Evolutionary conservation across 768 basidiomycete genomes (phyloP).

Genomic region (Naganishia antarctica): DNA sequence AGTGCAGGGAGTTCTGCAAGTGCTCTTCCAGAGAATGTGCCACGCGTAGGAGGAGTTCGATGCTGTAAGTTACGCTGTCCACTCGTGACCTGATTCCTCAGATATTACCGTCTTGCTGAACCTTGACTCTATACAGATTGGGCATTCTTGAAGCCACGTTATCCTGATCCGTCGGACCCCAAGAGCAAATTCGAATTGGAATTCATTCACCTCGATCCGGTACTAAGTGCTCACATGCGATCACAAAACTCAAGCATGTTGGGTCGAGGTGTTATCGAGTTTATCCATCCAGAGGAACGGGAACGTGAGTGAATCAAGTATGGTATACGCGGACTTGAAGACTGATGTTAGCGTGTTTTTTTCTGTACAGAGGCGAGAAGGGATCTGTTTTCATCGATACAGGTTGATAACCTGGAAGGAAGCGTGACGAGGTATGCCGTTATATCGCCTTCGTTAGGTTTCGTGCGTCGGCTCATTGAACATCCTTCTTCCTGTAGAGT

Average conservation of each 20-base stretch:
- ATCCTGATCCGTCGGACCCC: slow-evolving; percentile 17
- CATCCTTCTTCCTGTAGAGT: slow-evolving; percentile 32
- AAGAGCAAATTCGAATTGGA: slow-evolving; percentile 36
- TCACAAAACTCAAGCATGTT: slow-evolving; percentile 43
- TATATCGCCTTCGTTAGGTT: not conserved
- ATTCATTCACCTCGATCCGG: slow-evolving; percentile 48
- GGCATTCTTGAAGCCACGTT: slow-evolving; percentile 25
- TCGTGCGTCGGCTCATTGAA: not conserved
- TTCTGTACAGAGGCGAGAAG: slow-evolving; percentile 38
- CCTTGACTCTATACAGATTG: slow-evolving; percentile 8
- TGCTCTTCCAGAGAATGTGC: slow-evolving; percentile 9
- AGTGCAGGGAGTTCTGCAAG: slow-evolving; percentile 12
- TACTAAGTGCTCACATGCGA: slow-evolving; percentile 42
- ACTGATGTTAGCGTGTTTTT: too few relatives aligned
- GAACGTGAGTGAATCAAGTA: slow-evolving; percentile 39
- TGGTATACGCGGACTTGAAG: not conserved
- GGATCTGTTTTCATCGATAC: slow-evolving; percentile 43
- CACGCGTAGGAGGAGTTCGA: slow-evolving; percentile 23
- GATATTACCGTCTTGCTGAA: not conserved
- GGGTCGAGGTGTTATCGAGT: slow-evolving; percentile 46
- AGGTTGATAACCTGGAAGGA: slow-evolving; percentile 44
- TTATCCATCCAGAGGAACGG: slow-evolving; percentile 47
- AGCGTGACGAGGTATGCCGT: slow-evolving; percentile 48
- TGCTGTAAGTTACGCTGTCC: slow-evolving; percentile 1
- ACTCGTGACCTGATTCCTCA: not conserved